phyloP scores from a whole-genome alignment of 2,329 filamentous ascomycete genomes.

The Cryoendolithus antarcticus region DNA sequence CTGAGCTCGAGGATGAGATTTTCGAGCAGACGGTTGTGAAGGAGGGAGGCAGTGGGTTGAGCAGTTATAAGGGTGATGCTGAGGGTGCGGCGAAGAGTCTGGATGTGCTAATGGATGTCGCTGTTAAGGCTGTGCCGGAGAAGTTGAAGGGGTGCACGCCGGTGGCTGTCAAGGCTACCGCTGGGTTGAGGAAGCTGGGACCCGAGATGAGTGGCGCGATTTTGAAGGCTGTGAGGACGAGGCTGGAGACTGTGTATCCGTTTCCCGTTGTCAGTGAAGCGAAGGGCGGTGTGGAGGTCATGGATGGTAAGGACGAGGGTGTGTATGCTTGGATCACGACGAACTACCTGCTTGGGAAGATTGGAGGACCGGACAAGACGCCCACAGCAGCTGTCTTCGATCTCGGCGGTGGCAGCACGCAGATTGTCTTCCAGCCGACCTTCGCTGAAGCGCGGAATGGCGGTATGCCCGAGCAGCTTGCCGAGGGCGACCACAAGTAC shows the following conservation, averaged over 20 bases:
- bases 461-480: constrained; percentile 74
- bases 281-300: constrained; percentile 82
- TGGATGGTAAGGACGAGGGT: constrained; percentile 94
- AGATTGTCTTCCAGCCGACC: constrained; percentile 96
- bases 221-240: constrained; percentile 66
- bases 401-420: constrained; percentile 89
- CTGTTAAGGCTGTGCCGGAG: constrained; percentile 72
- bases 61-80: constrained; percentile 75
- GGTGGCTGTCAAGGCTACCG: constrained; percentile 94
- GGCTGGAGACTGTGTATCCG: constrained; percentile 79
- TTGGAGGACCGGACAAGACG: constrained; percentile 79
- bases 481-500: constrained; percentile 93
- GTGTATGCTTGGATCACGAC: constrained; percentile 99
- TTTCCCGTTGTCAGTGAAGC: constrained; percentile 85
- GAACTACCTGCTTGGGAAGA: constrained; percentile 96
- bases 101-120: constrained; percentile 76
- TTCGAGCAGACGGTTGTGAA: constrained; percentile 90
- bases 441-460: constrained; percentile 62
- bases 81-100: constrained; percentile 80
- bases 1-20: constrained; percentile 81
- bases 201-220: constrained; percentile 70
- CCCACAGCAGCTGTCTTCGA: constrained; percentile 93
- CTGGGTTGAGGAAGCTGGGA: constrained; percentile 79
- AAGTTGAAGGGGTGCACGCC: constrained; percentile 85
- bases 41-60: constrained; percentile 66